Conservation (phyloP, 768 basidiomycete species). For the Termitomyces sp. region DNA sequence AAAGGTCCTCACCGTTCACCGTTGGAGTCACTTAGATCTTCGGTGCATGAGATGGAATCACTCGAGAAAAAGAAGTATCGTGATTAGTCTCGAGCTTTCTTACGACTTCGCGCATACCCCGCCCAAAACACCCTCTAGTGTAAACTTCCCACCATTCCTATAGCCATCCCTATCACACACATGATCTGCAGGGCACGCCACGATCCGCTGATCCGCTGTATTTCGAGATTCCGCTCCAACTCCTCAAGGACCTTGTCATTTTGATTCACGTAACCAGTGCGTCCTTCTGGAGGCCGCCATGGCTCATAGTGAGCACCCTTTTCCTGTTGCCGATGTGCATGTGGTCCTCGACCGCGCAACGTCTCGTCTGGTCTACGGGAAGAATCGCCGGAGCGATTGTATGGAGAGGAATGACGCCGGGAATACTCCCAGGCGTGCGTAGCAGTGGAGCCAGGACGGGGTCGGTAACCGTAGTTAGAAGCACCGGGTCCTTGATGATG, state of each 20-base stretch:
- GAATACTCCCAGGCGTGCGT: constrained; percentile 38
- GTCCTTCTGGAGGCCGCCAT: constrained; percentile 3
- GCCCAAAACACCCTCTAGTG: background rate
- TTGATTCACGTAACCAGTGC: constrained; percentile 9
- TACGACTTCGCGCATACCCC: too few species aligned
- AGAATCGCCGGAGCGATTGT: constrained; percentile 17
- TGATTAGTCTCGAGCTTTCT: background rate
- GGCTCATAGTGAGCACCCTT: constrained; percentile 11
- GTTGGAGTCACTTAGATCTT: background rate
- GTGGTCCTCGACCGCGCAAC: constrained; percentile 1
- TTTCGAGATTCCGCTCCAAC: constrained; percentile 14
- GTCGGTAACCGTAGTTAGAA: constrained; percentile 22
- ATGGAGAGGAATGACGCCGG: constrained; percentile 16
- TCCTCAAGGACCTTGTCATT: constrained; percentile 22
- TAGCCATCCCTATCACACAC: constrained; percentile 17
- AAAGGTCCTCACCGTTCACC: background rate
- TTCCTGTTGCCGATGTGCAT: constrained; percentile 1
- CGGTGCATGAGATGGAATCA: too few species aligned
- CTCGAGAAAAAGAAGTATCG: background rate
- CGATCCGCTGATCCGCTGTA: constrained; percentile 24
- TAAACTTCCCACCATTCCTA: constrained; percentile 18
- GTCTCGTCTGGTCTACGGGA: constrained; percentile 9
- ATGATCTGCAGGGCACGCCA: constrained; percentile 27
- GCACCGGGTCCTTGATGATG: constrained; percentile 14
- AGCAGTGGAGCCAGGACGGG: constrained; percentile 24